Percentiles rank a stretch among this genome's conserved stretches.
Conservation (phyloP, 257 asterid genomes). For the Anisodus acutangulus region DNA sequence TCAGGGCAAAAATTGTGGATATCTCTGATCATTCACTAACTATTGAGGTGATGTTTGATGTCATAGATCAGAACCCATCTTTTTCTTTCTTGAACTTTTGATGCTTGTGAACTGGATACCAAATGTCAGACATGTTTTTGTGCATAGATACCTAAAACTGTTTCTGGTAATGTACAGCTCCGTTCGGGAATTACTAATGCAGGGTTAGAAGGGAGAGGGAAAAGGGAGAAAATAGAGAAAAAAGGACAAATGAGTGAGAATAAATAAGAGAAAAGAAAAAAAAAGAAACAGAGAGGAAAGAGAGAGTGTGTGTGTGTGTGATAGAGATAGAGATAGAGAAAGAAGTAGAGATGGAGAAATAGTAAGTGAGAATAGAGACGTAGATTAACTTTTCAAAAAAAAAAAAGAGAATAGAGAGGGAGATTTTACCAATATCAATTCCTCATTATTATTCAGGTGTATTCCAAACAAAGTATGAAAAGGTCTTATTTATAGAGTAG, state of each 20-base stretch:
- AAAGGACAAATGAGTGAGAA: background rate
- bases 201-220: constrained; percentile 19
- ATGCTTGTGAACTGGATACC: constrained; percentile 23
- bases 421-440: background rate
- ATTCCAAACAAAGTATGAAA: background rate
- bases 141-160: constrained; percentile 2
- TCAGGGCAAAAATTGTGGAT: constrained; percentile 95
- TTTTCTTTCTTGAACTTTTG: constrained; percentile 18
- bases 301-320: background rate
- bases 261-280: background rate
- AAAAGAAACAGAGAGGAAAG: background rate
- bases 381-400: background rate
- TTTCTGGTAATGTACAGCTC: background rate
- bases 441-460: background rate
- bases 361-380: background rate
- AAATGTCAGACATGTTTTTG: background rate
- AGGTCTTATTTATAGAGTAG: constrained; percentile 3
- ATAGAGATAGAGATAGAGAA: background rate
- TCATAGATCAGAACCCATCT: constrained; percentile 23
- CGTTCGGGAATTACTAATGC: constrained; percentile 8
- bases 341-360: background rate
- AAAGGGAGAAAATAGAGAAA: background rate
- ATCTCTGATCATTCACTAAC: constrained; percentile 86
- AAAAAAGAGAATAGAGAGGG: background rate
- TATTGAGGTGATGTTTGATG: constrained; percentile 71